A percentile compares a stretch with the other conserved stretches of the same genome.
These are phyloP conservation scores for Cercospora sp. DNA, from an alignment of 2,329 filamentous ascomycete species.

Conservation along the genomic window DNA sequence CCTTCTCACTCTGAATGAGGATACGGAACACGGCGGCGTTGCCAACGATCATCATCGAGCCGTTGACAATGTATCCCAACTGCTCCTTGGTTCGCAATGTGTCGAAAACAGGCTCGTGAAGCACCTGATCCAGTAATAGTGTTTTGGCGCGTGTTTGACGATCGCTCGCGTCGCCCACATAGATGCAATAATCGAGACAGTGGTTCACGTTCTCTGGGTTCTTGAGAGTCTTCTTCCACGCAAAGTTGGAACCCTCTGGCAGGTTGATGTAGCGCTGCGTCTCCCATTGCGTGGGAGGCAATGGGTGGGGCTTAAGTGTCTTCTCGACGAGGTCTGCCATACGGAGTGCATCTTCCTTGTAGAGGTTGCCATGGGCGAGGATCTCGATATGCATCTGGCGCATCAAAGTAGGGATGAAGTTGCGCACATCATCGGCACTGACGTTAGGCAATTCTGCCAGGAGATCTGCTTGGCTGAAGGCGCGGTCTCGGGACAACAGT, in stretches of 20 bases:
- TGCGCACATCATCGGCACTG: constrained; percentile 69
- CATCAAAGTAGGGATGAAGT: constrained; percentile 78
- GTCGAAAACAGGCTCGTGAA: constrained; percentile 91
- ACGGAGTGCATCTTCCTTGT: constrained; percentile 87
- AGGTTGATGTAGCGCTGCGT: constrained; percentile 74
- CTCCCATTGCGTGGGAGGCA: constrained; percentile 78
- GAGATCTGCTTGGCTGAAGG: constrained; percentile 77
- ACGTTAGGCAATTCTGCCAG: constrained; percentile 73
- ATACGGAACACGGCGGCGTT: constrained; percentile 79
- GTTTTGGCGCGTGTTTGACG: constrained; percentile 71
- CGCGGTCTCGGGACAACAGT: constrained; percentile 75
- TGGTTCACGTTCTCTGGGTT: constrained; percentile 79
- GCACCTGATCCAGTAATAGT: constrained; percentile 82
- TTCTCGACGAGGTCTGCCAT: constrained; percentile 80
- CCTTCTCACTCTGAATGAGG: constrained; percentile 88
- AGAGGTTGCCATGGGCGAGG: constrained; percentile 86
- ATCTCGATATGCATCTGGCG: constrained; percentile 84
- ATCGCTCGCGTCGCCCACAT: constrained; percentile 55
- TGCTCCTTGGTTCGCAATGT: constrained; percentile 96
- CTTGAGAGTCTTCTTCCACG: constrained; percentile 76
- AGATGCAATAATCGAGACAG: constrained; percentile 53
- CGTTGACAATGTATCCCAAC: constrained; percentile 94
- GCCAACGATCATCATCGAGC: constrained; percentile 70
- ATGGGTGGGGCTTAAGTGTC: constrained; percentile 68
- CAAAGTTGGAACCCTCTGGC: constrained; percentile 76